Conservation (phyloP, 2,329 filamentous ascomycete genomes). For the Penicillium sp. region DNA sequence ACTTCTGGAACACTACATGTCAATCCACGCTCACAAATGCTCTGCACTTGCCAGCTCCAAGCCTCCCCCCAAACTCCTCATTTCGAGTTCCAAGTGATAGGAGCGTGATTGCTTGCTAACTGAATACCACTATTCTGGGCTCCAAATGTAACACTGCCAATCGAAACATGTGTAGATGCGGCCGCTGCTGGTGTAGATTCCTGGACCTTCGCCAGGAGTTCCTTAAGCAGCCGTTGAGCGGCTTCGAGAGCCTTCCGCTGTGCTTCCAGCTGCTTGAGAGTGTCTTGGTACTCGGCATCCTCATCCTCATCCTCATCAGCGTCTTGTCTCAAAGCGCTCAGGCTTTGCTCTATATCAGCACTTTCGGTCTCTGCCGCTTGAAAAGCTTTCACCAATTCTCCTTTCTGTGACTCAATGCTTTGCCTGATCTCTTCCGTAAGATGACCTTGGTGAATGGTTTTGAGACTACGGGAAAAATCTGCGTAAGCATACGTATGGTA, state of each 20-base stretch:
- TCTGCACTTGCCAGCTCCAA: too few relatives aligned
- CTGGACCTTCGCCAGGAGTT: conserved; percentile 3
- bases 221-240: conserved; percentile 5
- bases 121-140: background rate
- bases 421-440: conserved; percentile 1
- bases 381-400: conserved; percentile 1
- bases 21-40: too few relatives aligned
- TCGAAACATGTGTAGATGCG: background rate
- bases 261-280: conserved; percentile 1
- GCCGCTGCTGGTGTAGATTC: background rate
- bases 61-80: background rate
- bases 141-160: background rate
- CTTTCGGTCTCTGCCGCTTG: background rate
- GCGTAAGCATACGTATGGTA: background rate
- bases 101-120: background rate
- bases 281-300: background rate
- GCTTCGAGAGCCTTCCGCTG: background rate
- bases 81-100: background rate
- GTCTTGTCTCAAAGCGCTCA: background rate
- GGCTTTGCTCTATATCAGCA: background rate
- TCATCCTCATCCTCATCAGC: background rate
- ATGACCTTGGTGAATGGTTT: background rate
- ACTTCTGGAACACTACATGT: too few relatives aligned
- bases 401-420: background rate
- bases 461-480: background rate